Evolutionary conservation across 2,329 filamentous ascomycete species (phyloP), one percentile per base, ranked within the genome.

Genomic region (Emergomyces orientalis): DNA sequence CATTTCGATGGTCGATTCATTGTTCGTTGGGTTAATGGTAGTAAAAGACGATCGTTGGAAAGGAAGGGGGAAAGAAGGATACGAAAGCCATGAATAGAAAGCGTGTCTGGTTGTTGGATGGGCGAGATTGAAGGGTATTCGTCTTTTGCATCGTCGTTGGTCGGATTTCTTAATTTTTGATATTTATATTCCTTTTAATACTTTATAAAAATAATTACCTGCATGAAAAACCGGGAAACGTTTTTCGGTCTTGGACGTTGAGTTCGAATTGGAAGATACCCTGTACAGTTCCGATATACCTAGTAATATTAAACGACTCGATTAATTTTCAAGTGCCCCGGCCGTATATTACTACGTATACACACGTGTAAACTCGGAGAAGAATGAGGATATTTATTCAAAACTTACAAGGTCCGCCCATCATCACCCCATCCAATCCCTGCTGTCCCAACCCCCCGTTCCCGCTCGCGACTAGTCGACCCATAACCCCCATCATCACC

Each of bases 181-280:
- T 37, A 37, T 37, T 8, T 37, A 37, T 37, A 37, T 49, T 25
- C 1, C 9, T 49, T 49, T 25, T 25, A 3, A n/a, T n/a, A 11
- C 13, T 8, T 25, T 9, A 13, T 17, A 6, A 27, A 37, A 34
- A 37, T 19, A 1, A 37, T 76, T 66, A 80, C 62, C 78, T 73
- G 64, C 75, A 78, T 49, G 72, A 73, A 54, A 79, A 72, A 9
- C 74, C 70, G 30, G 79, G 78, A 64, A 80, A 80, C 11, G 74
- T 78, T 70, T 79, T 80, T 59, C 79, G 77, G 65, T 80, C 78
- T 47, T 75, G 72, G 51, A 78, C 69, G 64, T 81, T 79, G 64
- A 81, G 65, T 49, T 76, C 72, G 65, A 76, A 79, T 67, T 80
- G 77, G 61, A 79, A 79, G 32, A 81, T 80, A 22, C 79, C 79